These are phyloP conservation scores for Geranium brycei DNA, from an alignment of 345 rosid species.

Conservation along the genomic window DNA sequence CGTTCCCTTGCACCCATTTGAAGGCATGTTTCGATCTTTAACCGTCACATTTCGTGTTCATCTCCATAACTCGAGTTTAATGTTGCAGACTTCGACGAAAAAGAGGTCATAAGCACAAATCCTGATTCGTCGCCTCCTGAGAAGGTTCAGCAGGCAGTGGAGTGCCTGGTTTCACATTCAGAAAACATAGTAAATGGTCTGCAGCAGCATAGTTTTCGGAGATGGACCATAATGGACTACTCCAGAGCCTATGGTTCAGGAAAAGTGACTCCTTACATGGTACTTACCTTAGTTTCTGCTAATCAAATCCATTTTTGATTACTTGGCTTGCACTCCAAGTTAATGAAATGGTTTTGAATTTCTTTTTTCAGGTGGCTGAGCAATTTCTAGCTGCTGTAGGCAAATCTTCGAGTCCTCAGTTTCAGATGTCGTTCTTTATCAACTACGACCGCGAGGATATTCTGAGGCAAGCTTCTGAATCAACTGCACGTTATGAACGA, in stretches of 20 bases:
- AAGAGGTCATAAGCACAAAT: conserved; percentile 27
- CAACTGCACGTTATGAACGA: conserved; percentile 38
- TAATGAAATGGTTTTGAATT: neutral
- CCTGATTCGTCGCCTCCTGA: conserved; percentile 23
- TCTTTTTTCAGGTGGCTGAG: conserved; percentile 38
- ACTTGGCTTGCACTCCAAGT: neutral
- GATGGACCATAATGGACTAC: conserved; percentile 42
- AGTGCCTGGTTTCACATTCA: conserved; percentile 22
- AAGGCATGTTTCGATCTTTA: conserved; percentile 19
- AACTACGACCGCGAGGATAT: conserved; percentile 33
- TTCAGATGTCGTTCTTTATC: conserved; percentile 56
- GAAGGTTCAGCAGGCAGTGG: conserved; percentile 33
- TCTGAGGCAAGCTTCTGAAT: conserved; percentile 42
- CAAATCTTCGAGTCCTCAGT: conserved; percentile 26
- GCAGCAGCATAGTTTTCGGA: conserved; percentile 17
- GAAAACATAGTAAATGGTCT: conserved; percentile 2
- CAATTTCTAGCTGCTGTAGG: conserved; percentile 29
- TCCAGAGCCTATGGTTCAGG: conserved; percentile 39
- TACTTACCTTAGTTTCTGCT: conserved; percentile 5
- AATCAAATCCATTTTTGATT: neutral
- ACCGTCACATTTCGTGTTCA: neutral
- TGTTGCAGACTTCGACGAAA: conserved; percentile 27
- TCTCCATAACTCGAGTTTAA: neutral
- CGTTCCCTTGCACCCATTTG: conserved; percentile 41
- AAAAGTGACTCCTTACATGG: conserved; percentile 37